Percentiles rank a stretch among this genome's conserved stretches.
Conservation (phyloP, 2,329 filamentous ascomycete genomes). For the Aplosporella prunicola region DNA sequence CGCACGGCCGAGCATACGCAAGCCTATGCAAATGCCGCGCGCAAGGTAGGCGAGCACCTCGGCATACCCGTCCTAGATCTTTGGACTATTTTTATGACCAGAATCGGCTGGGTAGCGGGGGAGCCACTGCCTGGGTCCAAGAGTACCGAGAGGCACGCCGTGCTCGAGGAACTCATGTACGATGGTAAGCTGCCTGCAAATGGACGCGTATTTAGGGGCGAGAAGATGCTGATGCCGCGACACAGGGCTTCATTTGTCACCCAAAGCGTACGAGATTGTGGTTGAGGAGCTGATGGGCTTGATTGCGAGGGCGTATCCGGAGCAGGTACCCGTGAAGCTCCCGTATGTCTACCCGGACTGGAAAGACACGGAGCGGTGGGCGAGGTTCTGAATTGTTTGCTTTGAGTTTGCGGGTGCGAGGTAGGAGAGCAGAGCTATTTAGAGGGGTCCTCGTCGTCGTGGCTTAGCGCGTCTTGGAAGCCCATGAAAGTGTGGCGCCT, state of each 20-base stretch:
- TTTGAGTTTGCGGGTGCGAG: too few relatives aligned
- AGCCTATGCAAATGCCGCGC: conserved; percentile 56
- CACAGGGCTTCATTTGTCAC: conserved; percentile 48
- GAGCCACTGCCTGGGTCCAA: conserved; percentile 47
- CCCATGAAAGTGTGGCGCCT: too few relatives aligned
- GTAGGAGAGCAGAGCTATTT: too few relatives aligned
- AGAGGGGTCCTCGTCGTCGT: not conserved
- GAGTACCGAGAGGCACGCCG: conserved; percentile 49
- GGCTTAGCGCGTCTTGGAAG: too few relatives aligned
- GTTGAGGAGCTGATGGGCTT: conserved; percentile 44
- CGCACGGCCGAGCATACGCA: conserved; percentile 53
- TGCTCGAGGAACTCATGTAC: conserved; percentile 41
- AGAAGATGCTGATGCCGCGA: not conserved
- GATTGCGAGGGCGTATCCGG: conserved; percentile 44
- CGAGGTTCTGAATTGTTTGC: conserved; percentile 14
- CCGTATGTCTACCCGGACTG: conserved; percentile 46
- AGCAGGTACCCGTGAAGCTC: conserved; percentile 44
- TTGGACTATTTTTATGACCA: conserved; percentile 66
- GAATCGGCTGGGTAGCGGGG: conserved; percentile 42
- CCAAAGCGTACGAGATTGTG: conserved; percentile 47
- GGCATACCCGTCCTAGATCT: conserved; percentile 63
- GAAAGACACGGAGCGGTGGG: conserved; percentile 33
- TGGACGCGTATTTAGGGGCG: not conserved
- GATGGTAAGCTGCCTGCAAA: conserved; percentile 49
- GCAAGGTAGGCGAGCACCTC: conserved; percentile 49